These are phyloP conservation scores for Claviceps quebecensis DNA, from an alignment of 2,329 filamentous ascomycete genomes.

Conservation along the genomic window DNA sequence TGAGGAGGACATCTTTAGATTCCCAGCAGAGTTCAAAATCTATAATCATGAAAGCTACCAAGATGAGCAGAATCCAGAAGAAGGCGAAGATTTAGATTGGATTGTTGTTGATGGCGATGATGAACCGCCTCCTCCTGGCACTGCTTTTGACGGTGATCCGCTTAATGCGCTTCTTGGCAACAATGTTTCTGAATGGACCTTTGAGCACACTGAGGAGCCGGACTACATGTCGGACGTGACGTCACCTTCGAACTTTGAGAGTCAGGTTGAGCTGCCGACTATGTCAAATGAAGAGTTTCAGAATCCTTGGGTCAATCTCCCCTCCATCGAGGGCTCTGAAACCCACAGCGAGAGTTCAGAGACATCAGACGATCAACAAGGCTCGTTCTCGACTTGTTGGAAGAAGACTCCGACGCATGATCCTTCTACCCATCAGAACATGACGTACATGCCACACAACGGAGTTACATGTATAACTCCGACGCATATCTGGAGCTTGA, in stretches of 20 bases:
- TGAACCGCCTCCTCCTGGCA: neutral
- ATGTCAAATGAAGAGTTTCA: neutral
- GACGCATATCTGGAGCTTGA: slow-evolving; percentile 6
- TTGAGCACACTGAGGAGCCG: neutral
- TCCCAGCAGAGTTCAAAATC: neutral
- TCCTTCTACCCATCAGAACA: slow-evolving; percentile 11
- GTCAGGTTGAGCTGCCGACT: neutral
- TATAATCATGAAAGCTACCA: slow-evolving; percentile 1
- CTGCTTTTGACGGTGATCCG: neutral
- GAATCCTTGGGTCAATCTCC: neutral
- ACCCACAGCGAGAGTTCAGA: neutral
- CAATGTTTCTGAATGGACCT: neutral
- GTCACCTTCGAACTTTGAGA: neutral
- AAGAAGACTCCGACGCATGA: neutral
- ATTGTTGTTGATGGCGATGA: neutral
- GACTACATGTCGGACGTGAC: neutral
- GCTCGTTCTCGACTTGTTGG: neutral
- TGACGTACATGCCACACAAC: slow-evolving; percentile 23
- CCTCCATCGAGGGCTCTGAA: neutral
- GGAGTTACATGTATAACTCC: slow-evolving; percentile 12
- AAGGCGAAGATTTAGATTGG: neutral
- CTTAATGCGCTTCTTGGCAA: neutral
- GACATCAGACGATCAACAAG: neutral
- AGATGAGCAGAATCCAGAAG: no score
- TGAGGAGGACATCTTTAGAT: slow-evolving; percentile 4